Percentiles rank a stretch among this genome's conserved stretches.
Evolutionary conservation across 257 asterid genomes (phyloP).

Genomic region (Solanum sejunctum): DNA sequence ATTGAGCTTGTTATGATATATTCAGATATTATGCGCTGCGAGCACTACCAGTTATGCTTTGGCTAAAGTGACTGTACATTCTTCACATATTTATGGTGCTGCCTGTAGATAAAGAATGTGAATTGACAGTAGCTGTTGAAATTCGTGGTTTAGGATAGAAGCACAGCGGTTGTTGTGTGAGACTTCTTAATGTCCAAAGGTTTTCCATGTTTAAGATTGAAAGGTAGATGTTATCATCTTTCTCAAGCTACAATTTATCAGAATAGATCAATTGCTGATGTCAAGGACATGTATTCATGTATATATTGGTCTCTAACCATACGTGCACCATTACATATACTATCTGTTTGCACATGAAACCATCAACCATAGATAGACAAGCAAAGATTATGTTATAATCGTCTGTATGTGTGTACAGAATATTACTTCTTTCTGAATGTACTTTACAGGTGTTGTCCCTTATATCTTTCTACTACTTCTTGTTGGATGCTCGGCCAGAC

Average conservation of each 20-base stretch:
- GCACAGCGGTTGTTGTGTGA: neutral
- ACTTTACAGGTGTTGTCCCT: conserved; percentile 45
- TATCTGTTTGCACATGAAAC: neutral
- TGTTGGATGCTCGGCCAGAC: conserved; percentile 65
- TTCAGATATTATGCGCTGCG: neutral
- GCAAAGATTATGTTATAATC: neutral
- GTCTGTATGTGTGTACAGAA: neutral
- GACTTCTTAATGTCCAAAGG: neutral
- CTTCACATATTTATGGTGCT: neutral
- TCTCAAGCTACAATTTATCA: neutral
- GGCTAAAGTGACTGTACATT: neutral
- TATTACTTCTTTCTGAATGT: neutral
- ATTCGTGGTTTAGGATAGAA: neutral
- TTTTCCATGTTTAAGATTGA: neutral
- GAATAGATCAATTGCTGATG: neutral
- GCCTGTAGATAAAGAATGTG: neutral
- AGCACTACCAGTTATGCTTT: neutral
- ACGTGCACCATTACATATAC: neutral
- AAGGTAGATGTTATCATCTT: neutral
- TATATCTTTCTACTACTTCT: conserved; percentile 49
- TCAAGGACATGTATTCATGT: neutral
- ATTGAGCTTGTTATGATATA: neutral
- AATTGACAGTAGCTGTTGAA: neutral
- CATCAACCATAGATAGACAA: neutral
- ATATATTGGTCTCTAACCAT: neutral